These are phyloP conservation scores for Lecanicillium sp. DNA, from an alignment of 2,329 filamentous ascomycete genomes.

Conservation along the genomic window DNA sequence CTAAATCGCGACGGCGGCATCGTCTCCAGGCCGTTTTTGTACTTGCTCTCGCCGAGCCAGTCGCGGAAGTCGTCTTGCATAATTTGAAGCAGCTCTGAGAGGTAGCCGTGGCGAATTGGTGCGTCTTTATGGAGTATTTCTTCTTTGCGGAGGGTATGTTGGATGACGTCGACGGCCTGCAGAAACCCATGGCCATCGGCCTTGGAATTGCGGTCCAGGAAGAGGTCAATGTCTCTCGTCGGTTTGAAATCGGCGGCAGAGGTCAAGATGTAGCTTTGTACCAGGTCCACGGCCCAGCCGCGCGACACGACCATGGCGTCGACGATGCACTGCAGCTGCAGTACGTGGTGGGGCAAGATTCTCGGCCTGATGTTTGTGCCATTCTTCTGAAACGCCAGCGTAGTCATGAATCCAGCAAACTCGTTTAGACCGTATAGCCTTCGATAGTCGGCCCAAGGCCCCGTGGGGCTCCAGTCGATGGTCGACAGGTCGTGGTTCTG, in stretches of 20 bases:
- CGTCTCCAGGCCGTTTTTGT: slow-evolving; percentile 5
- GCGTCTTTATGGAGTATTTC: neutral
- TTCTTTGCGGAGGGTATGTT: slow-evolving; percentile 1
- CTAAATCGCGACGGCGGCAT: slow-evolving; percentile 35
- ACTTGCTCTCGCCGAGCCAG: slow-evolving; percentile 13
- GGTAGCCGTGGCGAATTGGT: neutral
- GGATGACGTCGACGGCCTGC: neutral
- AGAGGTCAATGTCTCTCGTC: slow-evolving; percentile 32
- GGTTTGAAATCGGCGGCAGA: slow-evolving; percentile 28
- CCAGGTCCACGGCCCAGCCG: slow-evolving; percentile 30
- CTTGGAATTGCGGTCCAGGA: slow-evolving; percentile 29
- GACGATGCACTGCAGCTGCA: slow-evolving; percentile 42
- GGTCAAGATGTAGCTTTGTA: slow-evolving; percentile 25
- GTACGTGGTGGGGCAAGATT: slow-evolving; percentile 39
- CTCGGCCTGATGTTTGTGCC: slow-evolving; percentile 26
- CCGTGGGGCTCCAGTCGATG: slow-evolving; percentile 33
- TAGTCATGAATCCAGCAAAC: slow-evolving; percentile 35
- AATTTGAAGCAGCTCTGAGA: slow-evolving; percentile 5
- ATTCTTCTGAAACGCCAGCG: slow-evolving; percentile 36
- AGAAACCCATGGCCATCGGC: slow-evolving; percentile 11
- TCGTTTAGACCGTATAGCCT: slow-evolving; percentile 36
- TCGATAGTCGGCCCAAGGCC: slow-evolving; percentile 21
- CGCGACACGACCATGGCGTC: slow-evolving; percentile 36
- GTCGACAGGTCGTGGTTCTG: slow-evolving; percentile 23
- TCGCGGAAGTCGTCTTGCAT: slow-evolving; percentile 10